Evolutionary conservation across 345 rosid genomes (phyloP), one percentile per base, ranked within the genome.

Genomic region (Eucalyptus globulus): DNA sequence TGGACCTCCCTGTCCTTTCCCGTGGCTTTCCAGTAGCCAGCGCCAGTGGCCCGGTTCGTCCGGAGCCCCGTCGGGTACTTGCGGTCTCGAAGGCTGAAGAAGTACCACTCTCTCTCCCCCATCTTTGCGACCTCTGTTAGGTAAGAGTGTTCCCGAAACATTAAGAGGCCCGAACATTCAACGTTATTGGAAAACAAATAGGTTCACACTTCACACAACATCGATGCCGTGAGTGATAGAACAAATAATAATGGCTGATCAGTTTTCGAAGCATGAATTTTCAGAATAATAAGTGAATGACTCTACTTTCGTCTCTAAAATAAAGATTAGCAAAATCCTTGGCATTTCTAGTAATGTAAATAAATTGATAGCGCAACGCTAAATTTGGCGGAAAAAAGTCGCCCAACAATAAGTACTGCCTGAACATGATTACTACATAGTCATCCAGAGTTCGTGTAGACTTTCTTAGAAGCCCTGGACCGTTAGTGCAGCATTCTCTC

Each of bases 91-190:
- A 96, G 88, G 94, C 97, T 96, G 92, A 94, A 97, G 90, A 96
- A 96, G 91, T 97, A 97, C 98, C 98, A 97, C 90, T 97, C 99
- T 86, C 89, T 97, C 91, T 96, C 98, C n/a, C 98, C 99, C 97
- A 95, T 96, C 90, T 95, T 97, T 51, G 98, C 99, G 72, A 90
- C 93, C 87, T 95, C 98, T 97, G 86, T 24, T 6, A 62, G 40
- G 49, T 40, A 8, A 26, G 83, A 76, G 83, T 3, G 83, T 76
- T 37, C 54, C 37, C 81, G 58, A 26, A 69, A 50, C 56, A 34
- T 45, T 76, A n/a, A 29, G 87, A 29, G 37, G 53, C 43, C 22
- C 54, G 58, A 86, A 54, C 45, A 19, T 86, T 31, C 29, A n/a
- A 47, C n/a, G 14, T 45, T 12, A 19, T 51, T n/a, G 29, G 14